Percentiles rank a stretch among this genome's conserved stretches.
Conservation (phyloP, 1,284 basidiomycete species). For the Rhodotorula sp. region DNA sequence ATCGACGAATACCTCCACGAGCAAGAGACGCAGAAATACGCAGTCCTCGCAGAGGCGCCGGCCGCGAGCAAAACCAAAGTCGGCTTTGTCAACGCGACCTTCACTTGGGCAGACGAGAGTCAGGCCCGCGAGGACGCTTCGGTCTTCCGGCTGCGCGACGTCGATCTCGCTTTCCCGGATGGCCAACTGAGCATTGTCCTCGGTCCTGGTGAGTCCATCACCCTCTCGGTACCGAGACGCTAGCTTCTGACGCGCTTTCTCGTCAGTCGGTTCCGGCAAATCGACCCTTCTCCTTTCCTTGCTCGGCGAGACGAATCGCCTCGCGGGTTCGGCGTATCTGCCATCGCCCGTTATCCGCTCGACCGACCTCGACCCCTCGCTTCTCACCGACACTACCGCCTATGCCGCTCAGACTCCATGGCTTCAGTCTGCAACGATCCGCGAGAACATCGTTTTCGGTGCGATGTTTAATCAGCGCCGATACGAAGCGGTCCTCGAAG, state of each 20-base stretch:
- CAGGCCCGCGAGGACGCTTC: slow-evolving; percentile 30
- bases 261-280: slow-evolving; percentile 55
- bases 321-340: slow-evolving; percentile 56
- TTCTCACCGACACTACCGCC: slow-evolving; percentile 70
- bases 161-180: slow-evolving; percentile 62
- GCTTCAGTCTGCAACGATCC: slow-evolving; percentile 72
- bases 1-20: slow-evolving; percentile 55
- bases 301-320: slow-evolving; percentile 59
- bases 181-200: slow-evolving; percentile 53
- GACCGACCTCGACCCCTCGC: slow-evolving; percentile 54
- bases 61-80: slow-evolving; percentile 51
- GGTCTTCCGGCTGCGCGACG: slow-evolving; percentile 53
- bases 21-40: slow-evolving; percentile 59
- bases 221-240: neutral
- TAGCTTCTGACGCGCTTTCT: slow-evolving; percentile 41
- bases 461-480: slow-evolving; percentile 63
- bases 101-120: slow-evolving; percentile 48
- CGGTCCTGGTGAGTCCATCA: slow-evolving; percentile 43
- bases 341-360: slow-evolving; percentile 54
- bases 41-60: slow-evolving; percentile 51
- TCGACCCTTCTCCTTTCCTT: slow-evolving; percentile 56
- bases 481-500: slow-evolving; percentile 71
- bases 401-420: slow-evolving; percentile 87
- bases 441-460: slow-evolving; percentile 79
- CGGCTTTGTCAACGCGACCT: slow-evolving; percentile 56